Evolutionary conservation across 345 rosid genomes (phyloP).

Genomic region (Bretschneidera sinensis): DNA sequence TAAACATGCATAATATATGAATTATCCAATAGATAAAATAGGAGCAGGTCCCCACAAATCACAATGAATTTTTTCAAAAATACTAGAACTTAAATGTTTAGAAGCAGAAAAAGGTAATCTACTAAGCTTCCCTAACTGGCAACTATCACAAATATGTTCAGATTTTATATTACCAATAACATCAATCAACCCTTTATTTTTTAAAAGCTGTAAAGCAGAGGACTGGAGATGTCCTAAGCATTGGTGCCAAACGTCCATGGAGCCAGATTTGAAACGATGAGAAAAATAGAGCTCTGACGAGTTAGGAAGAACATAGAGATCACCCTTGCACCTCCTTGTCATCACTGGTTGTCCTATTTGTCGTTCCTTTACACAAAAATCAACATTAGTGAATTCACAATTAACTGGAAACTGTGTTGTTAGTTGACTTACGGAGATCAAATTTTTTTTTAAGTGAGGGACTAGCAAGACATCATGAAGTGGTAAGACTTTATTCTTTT

Average conservation of each 20-base stretch:
- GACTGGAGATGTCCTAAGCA: conserved; percentile 4
- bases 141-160: too few relatives aligned
- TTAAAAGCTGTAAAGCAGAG: neutral
- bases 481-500: neutral
- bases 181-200: conserved; percentile 2
- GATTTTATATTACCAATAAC: neutral
- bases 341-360: neutral
- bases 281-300: too few relatives aligned
- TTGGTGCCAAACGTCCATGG: neutral
- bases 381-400: conserved; percentile 6
- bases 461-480: conserved; percentile 1
- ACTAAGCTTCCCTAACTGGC: too few relatives aligned
- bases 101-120: neutral
- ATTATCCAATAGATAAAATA: conserved; percentile 3
- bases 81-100: too few relatives aligned
- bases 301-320: neutral
- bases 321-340: conserved; percentile 3
- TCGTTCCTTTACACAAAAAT: conserved; percentile 10
- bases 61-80: too few relatives aligned
- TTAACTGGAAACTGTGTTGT: conserved; percentile 12
- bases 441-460: conserved; percentile 3
- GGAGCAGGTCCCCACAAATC: conserved; percentile 2
- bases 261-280: conserved; percentile 6
- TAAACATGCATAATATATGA: too few relatives aligned
- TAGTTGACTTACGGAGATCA: conserved; percentile 10